Conservation (phyloP, 83 land plant genomes). For the Picea mariana region DNA sequence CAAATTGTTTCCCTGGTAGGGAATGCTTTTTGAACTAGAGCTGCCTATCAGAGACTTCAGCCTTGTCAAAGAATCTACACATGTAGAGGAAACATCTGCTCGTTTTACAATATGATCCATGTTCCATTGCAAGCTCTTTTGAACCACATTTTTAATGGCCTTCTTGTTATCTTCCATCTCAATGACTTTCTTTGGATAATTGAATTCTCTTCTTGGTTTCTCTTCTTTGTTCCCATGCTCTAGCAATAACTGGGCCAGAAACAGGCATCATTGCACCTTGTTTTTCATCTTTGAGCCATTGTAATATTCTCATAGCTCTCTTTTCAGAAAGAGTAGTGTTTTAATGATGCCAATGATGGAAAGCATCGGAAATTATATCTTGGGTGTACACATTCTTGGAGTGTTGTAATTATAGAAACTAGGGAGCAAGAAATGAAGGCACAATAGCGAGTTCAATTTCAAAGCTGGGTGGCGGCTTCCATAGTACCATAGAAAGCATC, state of each 20-base stretch:
- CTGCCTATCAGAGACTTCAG: slow-evolving; percentile 35
- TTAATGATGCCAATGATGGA: too few relatives aligned
- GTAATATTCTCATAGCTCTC: slow-evolving; percentile 54
- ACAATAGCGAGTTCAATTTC: too few relatives aligned
- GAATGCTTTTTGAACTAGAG: slow-evolving; percentile 74
- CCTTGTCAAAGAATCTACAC: slow-evolving; percentile 17
- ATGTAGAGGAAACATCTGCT: slow-evolving; percentile 27
- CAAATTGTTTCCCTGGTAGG: slow-evolving; percentile 27
- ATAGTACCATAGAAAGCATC: too few relatives aligned
- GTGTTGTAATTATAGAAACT: too few relatives aligned
- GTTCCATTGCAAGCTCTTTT: slow-evolving; percentile 57
- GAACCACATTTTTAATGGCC: slow-evolving; percentile 53
- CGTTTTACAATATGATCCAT: slow-evolving; percentile 55
- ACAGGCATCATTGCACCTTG: slow-evolving; percentile 27
- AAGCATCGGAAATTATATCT: too few relatives aligned
- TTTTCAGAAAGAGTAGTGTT: slow-evolving; percentile 46
- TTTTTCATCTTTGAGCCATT: slow-evolving; percentile 62
- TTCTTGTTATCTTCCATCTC: slow-evolving; percentile 39
- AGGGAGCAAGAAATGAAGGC: too few relatives aligned
- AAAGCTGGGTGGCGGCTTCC: too few relatives aligned
- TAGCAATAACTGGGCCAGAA: slow-evolving; percentile 48
- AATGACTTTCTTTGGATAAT: slow-evolving; percentile 22
- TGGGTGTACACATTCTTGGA: too few relatives aligned
- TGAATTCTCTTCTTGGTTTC: slow-evolving; percentile 9
- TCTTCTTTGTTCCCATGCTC: background rate